Conservation (phyloP, 768 basidiomycete species). For the Rhizopogon vinicolor region DNA sequence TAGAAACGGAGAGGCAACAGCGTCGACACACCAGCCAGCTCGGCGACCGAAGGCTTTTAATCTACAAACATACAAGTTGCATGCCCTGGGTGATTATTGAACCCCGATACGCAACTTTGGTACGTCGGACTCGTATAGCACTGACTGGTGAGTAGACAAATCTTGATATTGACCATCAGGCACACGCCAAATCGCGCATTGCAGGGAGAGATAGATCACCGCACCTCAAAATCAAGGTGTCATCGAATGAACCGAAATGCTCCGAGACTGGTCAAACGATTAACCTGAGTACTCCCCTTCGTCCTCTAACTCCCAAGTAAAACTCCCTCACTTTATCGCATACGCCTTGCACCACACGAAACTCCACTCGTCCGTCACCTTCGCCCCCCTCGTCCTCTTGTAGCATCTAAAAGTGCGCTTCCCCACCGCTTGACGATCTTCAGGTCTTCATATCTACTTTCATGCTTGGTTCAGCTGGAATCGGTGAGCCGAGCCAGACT, state of each 20-base stretch:
- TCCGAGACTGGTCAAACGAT: no score
- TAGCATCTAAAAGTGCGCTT: no score
- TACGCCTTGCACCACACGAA: constrained; percentile 66
- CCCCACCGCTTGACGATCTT: no score
- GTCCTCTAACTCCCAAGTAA: no score
- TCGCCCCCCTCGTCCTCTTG: constrained; percentile 34
- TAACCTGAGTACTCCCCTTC: no score
- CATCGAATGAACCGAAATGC: not conserved
- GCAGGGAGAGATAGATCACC: constrained; percentile 15
- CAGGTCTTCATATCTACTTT: no score
- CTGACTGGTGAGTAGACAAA: constrained; percentile 20
- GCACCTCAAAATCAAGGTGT: constrained; percentile 6
- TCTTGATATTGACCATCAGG: not conserved
- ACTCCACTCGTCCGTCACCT: constrained; percentile 47
- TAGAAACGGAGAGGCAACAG: not conserved
- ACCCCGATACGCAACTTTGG: constrained; percentile 21
- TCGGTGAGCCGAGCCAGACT: no score
- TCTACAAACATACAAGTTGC: constrained; percentile 27
- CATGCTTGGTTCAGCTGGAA: no score
- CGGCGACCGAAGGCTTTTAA: constrained; percentile 16
- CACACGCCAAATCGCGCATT: not conserved
- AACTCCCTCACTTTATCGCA: constrained; percentile 21
- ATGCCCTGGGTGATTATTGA: constrained; percentile 28
- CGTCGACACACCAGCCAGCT: not conserved
- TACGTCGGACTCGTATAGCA: constrained; percentile 30